A percentile compares a stretch with the other conserved stretches of the same genome.
These are phyloP conservation scores for Picea mariana DNA, from an alignment of 83 land plant genomes.

Conservation along the genomic window DNA sequence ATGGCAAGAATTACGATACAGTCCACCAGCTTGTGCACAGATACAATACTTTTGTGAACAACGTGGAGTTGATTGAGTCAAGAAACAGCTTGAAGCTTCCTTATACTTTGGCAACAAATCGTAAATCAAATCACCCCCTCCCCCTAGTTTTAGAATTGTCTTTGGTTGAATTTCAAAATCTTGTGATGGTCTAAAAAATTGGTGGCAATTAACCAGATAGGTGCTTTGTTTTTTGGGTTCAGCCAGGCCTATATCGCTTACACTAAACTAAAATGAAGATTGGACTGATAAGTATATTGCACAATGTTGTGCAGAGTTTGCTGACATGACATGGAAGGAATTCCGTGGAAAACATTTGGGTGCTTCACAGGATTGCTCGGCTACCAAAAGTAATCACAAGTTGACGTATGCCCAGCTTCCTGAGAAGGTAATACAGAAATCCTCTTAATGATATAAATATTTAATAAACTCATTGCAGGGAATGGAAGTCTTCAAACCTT, in stretches of 20 bases:
- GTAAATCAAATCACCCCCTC: constrained; percentile 36
- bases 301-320: constrained; percentile 54
- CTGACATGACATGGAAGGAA: constrained; percentile 90
- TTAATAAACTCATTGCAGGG: too few species aligned
- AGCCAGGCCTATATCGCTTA: too few species aligned
- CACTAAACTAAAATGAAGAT: neutral
- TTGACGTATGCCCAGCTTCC: constrained; percentile 58
- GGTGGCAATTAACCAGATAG: neutral
- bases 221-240: too few species aligned
- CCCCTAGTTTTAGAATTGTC: neutral
- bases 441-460: neutral
- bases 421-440: constrained; percentile 42
- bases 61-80: constrained; percentile 56
- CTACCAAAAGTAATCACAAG: constrained; percentile 74
- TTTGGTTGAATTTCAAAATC: neutral
- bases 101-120: constrained; percentile 71
- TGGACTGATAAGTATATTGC: constrained; percentile 5
- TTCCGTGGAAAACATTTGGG: constrained; percentile 58
- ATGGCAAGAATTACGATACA: constrained; percentile 66
- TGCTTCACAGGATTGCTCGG: constrained; percentile 86
- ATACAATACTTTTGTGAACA: constrained; percentile 60
- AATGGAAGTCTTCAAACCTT: too few species aligned
- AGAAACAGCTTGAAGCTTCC: constrained; percentile 61
- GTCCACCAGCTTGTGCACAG: constrained; percentile 67
- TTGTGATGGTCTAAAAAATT: neutral